Evolutionary conservation across 805 yeast genomes (phyloP).

Genomic region (Saturnispora gosingensis): DNA sequence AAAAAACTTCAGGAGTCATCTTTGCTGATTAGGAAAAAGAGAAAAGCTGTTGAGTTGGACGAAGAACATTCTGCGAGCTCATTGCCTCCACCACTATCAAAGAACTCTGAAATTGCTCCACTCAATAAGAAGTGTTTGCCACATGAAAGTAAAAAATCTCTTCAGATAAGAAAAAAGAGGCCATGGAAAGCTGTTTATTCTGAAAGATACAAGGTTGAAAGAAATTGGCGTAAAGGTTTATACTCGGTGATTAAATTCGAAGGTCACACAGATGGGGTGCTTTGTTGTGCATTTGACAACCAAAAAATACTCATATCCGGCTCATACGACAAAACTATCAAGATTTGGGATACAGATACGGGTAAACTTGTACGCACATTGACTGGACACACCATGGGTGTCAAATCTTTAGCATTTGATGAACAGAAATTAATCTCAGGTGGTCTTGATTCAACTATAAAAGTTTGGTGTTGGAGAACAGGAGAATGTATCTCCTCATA

Average conservation of each 20-base stretch:
- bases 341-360: conserved; percentile 85
- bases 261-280: conserved; percentile 86
- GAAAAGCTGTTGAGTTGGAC: conserved; percentile 21
- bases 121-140: background rate
- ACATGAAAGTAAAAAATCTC: background rate
- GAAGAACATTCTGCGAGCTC: conserved; percentile 10
- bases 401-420: conserved; percentile 77
- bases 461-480: conserved; percentile 92
- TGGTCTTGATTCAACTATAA: conserved; percentile 81
- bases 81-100: conserved; percentile 21
- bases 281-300: conserved; percentile 78
- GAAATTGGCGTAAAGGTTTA: conserved; percentile 87
- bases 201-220: conserved; percentile 84
- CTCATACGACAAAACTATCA: conserved; percentile 81
- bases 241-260: conserved; percentile 53
- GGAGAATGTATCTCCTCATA: conserved; percentile 93
- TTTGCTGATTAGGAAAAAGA: conserved; percentile 13
- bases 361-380: conserved; percentile 72
- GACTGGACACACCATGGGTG: conserved; percentile 83
- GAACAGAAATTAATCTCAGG: conserved; percentile 86
- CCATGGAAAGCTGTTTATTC: conserved; percentile 96
- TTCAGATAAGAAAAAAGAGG: conserved; percentile 38
- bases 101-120: conserved; percentile 8
- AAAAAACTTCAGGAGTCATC: conserved; percentile 36
- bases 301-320: conserved; percentile 75